Evolutionary conservation across 2,329 filamentous ascomycete genomes (phyloP), one percentile per base, ranked within the genome.

Genomic region (Beauveria pseudobassiana): DNA sequence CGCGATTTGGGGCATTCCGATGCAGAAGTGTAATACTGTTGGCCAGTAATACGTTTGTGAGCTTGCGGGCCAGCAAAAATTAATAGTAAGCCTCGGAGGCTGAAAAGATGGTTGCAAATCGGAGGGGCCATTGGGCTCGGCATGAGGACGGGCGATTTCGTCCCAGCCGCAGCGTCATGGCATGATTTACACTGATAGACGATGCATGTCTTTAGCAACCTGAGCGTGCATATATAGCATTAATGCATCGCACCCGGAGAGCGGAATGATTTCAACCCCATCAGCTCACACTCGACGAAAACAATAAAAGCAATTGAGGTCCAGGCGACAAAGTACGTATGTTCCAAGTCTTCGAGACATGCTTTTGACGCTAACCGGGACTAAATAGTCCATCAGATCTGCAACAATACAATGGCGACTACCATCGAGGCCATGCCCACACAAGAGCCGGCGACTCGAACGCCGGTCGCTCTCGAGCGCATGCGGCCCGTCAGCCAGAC

Each of bases 401-500:
- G 5, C 30, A 53, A 18, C 10, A 9, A 14, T 10, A 34, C 18
- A 48, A 57, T 46, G 54, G 28, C 43, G 12, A 8, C 42, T 2
- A 34, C 28, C 26, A 20, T 48, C 2, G 26, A 57, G n/a, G 20
- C 20, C 6, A 50, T 40, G 20, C 16, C 30, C 2, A 34, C 30
- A 7, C 45, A 58, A 26, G 55, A 58, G 18, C 30, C 46, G 8
- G 22, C 46, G 4, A 2, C 34, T 6, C 48, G 38, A 4, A 10
- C 59, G 2, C 38, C 43, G 5, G 59, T 61, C 16, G 10, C 59
- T 16, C 59, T 61, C 28, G 45, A 55, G 4, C 40, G 52, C 20
- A 45, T 61, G 26, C 59, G 59, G 3, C 42, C 59, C 6, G 42
- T 55, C 9, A 48, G 50, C 18, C 65, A 69, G 51, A 68, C 63